Percentiles rank a stretch among this genome's conserved stretches.
These are phyloP conservation scores for Citeromyces hawaiiensis DNA, from an alignment of 1,139 yeast species.

Conservation along the genomic window DNA sequence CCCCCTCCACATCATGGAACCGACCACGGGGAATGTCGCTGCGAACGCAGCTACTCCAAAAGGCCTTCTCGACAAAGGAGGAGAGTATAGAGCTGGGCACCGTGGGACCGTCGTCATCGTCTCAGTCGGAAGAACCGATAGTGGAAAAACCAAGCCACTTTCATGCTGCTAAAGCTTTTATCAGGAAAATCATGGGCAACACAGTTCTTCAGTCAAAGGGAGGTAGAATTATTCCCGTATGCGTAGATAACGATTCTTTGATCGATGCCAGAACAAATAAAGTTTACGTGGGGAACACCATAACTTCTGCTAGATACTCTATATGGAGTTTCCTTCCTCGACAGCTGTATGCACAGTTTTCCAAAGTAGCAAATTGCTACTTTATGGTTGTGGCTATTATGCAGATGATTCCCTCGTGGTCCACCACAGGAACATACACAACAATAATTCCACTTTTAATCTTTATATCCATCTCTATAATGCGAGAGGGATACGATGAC, in stretches of 20 bases:
- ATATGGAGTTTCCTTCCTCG: constrained; percentile 74
- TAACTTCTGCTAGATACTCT: constrained; percentile 84
- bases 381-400: constrained; percentile 79
- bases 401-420: constrained; percentile 96
- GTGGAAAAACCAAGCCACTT: constrained; percentile 1
- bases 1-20: neutral
- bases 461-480: constrained; percentile 83
- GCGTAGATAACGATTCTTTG: constrained; percentile 14
- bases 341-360: constrained; percentile 81
- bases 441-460: constrained; percentile 81
- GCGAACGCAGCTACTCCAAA: constrained; percentile 61
- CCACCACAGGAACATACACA: constrained; percentile 94
- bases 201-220: constrained; percentile 7
- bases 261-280: constrained; percentile 58
- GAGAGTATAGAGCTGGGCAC: constrained; percentile 17
- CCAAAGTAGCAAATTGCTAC: constrained; percentile 80
- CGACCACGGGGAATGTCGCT: constrained; percentile 50
- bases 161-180: constrained; percentile 2
- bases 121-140: neutral
- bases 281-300: constrained; percentile 52
- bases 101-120: constrained; percentile 10
- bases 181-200: constrained; percentile 7
- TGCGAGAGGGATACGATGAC: constrained; percentile 90
- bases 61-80: constrained; percentile 9
- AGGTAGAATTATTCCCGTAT: neutral